These are phyloP conservation scores for Rasamsonia emersonii DNA, from an alignment of 2,329 filamentous ascomycete species.

Conservation along the genomic window DNA sequence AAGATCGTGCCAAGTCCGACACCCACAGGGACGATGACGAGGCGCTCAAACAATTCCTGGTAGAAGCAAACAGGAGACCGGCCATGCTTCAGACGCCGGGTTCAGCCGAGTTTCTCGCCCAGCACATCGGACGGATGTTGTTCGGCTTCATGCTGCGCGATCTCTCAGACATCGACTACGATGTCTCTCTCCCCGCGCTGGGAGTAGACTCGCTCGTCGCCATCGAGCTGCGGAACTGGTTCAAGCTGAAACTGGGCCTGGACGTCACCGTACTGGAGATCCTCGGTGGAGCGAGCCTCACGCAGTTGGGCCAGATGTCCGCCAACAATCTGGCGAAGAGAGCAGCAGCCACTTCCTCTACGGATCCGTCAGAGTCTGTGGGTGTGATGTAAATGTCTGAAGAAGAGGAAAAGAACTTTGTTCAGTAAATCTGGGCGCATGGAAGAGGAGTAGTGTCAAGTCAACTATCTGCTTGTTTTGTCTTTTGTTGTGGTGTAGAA, in stretches of 20 bases:
- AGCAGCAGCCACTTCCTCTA: too few species aligned
- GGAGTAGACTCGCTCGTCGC: slow-evolving; percentile 13
- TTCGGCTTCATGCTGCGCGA: slow-evolving; percentile 11
- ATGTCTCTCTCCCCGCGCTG: slow-evolving; percentile 4
- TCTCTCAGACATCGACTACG: slow-evolving; percentile 9
- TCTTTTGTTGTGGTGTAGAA: too few species aligned
- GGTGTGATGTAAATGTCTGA: too few species aligned
- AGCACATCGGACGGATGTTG: slow-evolving; percentile 15
- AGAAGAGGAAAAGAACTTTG: too few species aligned
- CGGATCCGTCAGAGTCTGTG: too few species aligned
- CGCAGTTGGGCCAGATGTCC: too few species aligned
- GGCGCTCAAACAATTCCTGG: slow-evolving; percentile 9
- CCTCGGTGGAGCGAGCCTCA: too few species aligned
- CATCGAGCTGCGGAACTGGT: slow-evolving; percentile 14
- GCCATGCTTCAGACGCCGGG: slow-evolving; percentile 7
- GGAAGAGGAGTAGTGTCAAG: too few species aligned
- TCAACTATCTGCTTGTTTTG: too few species aligned
- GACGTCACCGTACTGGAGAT: slow-evolving; percentile 49
- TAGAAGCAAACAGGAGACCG: slow-evolving; percentile 7
- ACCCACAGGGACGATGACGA: slow-evolving; percentile 3
- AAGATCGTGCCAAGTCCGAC: slow-evolving; percentile 10
- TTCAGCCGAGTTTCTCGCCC: slow-evolving; percentile 9
- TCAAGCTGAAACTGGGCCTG: slow-evolving; percentile 8
- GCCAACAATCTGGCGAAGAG: too few species aligned
- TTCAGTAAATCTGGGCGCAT: too few species aligned